Evolutionary conservation across 495 filamentous ascomycete species (phyloP), one percentile per base, ranked within the genome.

Genomic region (Penicillium verhagenii): DNA sequence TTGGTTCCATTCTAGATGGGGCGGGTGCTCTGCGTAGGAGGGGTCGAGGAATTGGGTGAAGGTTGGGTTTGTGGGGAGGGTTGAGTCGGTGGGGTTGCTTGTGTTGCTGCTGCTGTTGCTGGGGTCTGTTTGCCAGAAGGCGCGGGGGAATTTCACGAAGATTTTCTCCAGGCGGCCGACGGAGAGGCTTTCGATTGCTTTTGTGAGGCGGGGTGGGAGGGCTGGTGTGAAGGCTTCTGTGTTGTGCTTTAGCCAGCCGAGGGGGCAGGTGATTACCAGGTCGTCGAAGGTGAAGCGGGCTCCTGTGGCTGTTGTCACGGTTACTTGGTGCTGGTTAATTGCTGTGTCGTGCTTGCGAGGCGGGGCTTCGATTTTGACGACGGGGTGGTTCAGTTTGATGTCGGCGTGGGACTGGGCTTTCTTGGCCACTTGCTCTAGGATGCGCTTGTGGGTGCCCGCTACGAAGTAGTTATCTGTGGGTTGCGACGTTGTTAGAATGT

Each of bases 131-230:
- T 83, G 70, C 85, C 85, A 88, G 65, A 86, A 86, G 2, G 94
- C 84, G 6, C 65, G 72, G 2, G 89, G 86, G 68, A 98, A 98
- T 33, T 81, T 90, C 31, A 97, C 81, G 69, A 96, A 96, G 24
- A 93, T 82, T 73, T 98, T 97, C 69, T 98, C 94, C 0, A 98
- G 80, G 44, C 83, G 82, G 19, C 94, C 94, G 66, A 96, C 97
- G 38, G 88, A 87, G 57, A 96, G 86, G 51, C 77, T 82, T 39
- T 81, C 68, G 63, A 98, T 95, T 9, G 91, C 91, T 58, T 83
- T 73, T 20, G 68, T 61, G 13, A 98, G 73, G 9, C 84, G 81
- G 1, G 68, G 55, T 2, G 91, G 89, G 7, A 97, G 78, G 1
- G 57, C 43, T 5, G 94, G 94, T 2, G 65, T 65, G 66, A 98